Percentiles rank a stretch among this genome's conserved stretches.
Conservation (phyloP, 768 basidiomycete species). For the Imleria badia region DNA sequence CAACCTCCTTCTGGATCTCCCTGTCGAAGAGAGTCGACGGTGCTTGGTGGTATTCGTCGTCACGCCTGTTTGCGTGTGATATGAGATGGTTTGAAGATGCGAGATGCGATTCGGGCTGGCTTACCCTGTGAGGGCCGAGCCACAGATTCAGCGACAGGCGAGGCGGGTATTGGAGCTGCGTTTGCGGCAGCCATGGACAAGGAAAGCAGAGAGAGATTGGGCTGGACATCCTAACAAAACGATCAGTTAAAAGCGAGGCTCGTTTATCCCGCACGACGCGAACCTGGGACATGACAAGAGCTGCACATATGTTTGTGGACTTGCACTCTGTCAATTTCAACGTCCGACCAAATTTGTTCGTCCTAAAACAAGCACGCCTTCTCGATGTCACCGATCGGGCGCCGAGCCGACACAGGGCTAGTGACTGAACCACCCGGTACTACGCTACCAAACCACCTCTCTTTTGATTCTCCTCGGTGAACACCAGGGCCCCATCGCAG, state of each 20-base stretch:
- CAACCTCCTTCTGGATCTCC: conserved; percentile 66
- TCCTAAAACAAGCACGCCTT: conserved; percentile 6
- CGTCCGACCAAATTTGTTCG: conserved; percentile 28
- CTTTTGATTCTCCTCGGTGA: neutral
- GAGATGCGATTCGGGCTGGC: neutral
- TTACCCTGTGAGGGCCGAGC: conserved; percentile 17
- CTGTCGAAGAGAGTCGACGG: conserved; percentile 68
- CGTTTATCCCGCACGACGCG: neutral
- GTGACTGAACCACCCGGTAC: too few relatives aligned
- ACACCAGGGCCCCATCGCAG: neutral
- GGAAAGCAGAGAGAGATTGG: conserved; percentile 55
- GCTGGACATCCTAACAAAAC: conserved; percentile 9
- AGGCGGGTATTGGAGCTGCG: conserved; percentile 46
- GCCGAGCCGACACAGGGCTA: neutral
- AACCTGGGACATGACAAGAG: conserved; percentile 24
- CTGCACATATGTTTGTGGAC: conserved; percentile 7
- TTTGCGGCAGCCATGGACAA: conserved; percentile 62
- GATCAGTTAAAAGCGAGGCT: neutral
- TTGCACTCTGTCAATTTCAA: conserved; percentile 19
- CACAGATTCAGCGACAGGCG: conserved; percentile 19
- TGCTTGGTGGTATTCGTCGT: conserved; percentile 49
- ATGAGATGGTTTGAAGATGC: neutral
- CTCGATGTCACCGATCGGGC: neutral
- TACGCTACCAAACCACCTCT: too few relatives aligned
- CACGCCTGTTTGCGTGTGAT: conserved; percentile 4